Evolutionary conservation across 2,329 filamentous ascomycete species (phyloP), one percentile per base, ranked within the genome.

Genomic region (Xylaria sp.): DNA sequence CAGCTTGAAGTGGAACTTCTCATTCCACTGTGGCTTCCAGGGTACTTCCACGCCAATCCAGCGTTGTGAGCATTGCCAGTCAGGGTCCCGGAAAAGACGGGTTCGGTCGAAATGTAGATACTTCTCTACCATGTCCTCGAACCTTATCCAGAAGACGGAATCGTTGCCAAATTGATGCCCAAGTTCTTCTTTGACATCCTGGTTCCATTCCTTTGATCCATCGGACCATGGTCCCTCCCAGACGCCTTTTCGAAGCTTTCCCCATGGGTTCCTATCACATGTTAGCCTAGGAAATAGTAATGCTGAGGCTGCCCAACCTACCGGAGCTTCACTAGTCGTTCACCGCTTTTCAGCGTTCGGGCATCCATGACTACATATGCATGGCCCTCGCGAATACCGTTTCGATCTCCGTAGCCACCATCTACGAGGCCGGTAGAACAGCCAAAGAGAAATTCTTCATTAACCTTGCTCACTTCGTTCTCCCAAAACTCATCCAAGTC

Each of bases 401-500:
- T 84, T 37, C 89, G 83, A 60, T 87, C 81, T 3, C 89, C 89
- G 65, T 89, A 90, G 1, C 89, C 89, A 39, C 85, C 85, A 52
- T 89, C 89, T 64, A 91, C 85, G 32, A 90, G 82, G 10, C 90
- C 91, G 0, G 88, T 89, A 0, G 85, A 87, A 74, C 90, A 92
- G n/a, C 91, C 90, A 74, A 93, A 93, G 8, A 93, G 81, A 75
- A 96, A 97, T 60, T 93, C 90, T 64, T 93, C 82, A 77, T 97
- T 96, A 67, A 94, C 92, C 71, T 91, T 90, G 80, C 90, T 88
- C 28, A 97, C 86, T 77, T 96, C 92, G 46, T 95, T 89, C 0
- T 86, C 88, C 94, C 94, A 97, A 78, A 97, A 97, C 25, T 89
- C 87, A 60, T 97, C 90, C 68, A 91, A 91, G 76, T 96, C 90